Evolutionary conservation across 805 yeast genomes (phyloP), one percentile per base, ranked within the genome.

Genomic region (Millerozyma miso): DNA sequence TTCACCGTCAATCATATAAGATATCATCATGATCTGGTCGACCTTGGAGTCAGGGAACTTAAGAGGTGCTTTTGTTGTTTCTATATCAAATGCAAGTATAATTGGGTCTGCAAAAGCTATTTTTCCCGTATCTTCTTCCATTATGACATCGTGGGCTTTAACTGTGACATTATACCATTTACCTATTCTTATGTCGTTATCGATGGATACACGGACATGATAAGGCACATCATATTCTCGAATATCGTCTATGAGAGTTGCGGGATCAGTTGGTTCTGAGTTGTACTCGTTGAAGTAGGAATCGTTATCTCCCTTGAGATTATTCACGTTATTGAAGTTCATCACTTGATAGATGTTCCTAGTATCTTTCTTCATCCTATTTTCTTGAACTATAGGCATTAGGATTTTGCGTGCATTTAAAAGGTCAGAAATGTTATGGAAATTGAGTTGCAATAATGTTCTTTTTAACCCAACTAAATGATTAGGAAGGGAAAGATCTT

Each of bases 1-100:
- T 53, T 88, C 95, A 8, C 98, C 99, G 59, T 93, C 99, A 47
- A 93, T 90, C 99, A 95, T 95, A 60, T 93, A 93, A 2, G 99
- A 95, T 39, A 93, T 93, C 99, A 95, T 95, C 97, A 93, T 93
- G 33, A 93, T 78, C 62, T 88, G 95, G 65, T 93, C 99, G 4
- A 85, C 74, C 8, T 84, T 73, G 4, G 97, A 77, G 55, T 88
- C 99, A 0, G 99, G 99, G 52, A 93, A 93, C 60, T 93, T 95
- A 46, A 93, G 73, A 1, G 98, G 98, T 10, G 95, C 88, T 60
- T 93, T 93, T 12, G 97, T 88, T 1, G 99, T 93, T 71, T 93
- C 99, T 42, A 93, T 93, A 75, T 93, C 99, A 59, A 88, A 93
- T 0, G 99, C 99, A 56, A 93, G 62, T 1, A 95, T 91, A 5